Evolutionary conservation across 371 early-diverging fungal genomes (phyloP).

Genomic region (Mortierella sp.): DNA sequence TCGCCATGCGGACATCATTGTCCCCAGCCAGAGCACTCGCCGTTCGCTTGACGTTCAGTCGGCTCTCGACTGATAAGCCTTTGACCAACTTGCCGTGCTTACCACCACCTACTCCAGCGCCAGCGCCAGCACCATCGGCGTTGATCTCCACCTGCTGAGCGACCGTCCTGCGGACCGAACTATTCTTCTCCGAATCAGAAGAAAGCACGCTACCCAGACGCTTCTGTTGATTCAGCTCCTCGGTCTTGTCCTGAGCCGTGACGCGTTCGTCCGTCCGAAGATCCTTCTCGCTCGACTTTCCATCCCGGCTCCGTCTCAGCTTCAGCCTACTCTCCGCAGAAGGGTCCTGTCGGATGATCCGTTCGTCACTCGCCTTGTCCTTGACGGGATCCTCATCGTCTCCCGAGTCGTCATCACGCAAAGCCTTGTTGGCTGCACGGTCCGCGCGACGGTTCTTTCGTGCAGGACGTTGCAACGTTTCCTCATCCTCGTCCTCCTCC

Average conservation of each 20-base stretch:
- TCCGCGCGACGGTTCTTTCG: not conserved
- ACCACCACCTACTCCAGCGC: not conserved
- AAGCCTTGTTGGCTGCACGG: slow-evolving; percentile 20
- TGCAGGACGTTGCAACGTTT: not conserved
- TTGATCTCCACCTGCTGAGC: not conserved
- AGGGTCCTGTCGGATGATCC: slow-evolving; percentile 14
- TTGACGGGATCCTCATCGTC: slow-evolving; percentile 25
- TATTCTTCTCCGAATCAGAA: not conserved
- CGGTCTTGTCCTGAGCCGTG: slow-evolving; percentile 14
- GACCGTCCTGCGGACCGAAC: not conserved
- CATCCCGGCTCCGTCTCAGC: not conserved
- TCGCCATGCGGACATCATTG: slow-evolving; percentile 33
- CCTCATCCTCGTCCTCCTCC: slow-evolving; percentile 40
- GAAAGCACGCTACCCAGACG: not conserved
- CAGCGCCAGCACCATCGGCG: not conserved
- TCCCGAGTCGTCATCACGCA: slow-evolving; percentile 22
- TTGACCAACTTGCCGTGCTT: not conserved
- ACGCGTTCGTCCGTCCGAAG: slow-evolving; percentile 33
- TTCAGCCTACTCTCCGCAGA: not conserved
- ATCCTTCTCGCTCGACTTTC: slow-evolving; percentile 2
- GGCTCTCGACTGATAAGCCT: slow-evolving; percentile 1
- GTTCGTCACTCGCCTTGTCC: slow-evolving; percentile 13
- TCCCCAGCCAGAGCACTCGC: slow-evolving; percentile 47
- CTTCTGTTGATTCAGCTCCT: slow-evolving; percentile 4
- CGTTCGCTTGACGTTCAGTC: slow-evolving; percentile 38